phyloP scores from a whole-genome alignment of 768 basidiomycete genomes.

The Gautieria morchelliformis region DNA sequence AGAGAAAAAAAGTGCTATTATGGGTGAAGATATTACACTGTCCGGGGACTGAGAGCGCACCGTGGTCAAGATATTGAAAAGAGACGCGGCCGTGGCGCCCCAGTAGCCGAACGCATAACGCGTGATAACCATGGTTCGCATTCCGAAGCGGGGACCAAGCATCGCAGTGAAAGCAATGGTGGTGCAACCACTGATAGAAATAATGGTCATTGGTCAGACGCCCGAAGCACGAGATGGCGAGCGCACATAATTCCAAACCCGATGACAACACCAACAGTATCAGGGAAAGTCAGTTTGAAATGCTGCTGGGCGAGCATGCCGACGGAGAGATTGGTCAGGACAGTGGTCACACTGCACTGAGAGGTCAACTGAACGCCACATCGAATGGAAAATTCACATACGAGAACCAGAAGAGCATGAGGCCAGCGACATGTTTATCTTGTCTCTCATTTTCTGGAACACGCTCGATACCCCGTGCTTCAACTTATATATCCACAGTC shows the following conservation, averaged over 20 bases:
- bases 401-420: conserved; percentile 1
- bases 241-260: conserved; percentile 4
- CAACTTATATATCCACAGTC: conserved; percentile 20
- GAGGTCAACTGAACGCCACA: not conserved
- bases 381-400: not conserved
- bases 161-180: conserved; percentile 42
- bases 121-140: conserved; percentile 45
- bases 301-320: conserved; percentile 39
- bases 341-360: conserved; percentile 37
- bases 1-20: too few relatives aligned
- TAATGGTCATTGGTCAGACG: not conserved
- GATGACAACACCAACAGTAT: conserved; percentile 11
- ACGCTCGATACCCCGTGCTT: conserved; percentile 46
- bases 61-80: conserved; percentile 46
- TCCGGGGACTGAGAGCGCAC: not conserved
- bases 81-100: conserved; percentile 38
- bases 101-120: conserved; percentile 40
- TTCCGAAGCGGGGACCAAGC: conserved; percentile 42
- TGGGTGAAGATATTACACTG: too few relatives aligned
- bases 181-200: conserved; percentile 24
- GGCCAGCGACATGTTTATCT: conserved; percentile 23
- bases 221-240: not conserved
- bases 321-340: conserved; percentile 39
- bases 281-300: conserved; percentile 40
- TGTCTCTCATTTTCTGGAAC: conserved; percentile 41